Evolutionary conservation across 2,329 filamentous ascomycete genomes (phyloP).

Genomic region (Colletotrichum melonis): DNA sequence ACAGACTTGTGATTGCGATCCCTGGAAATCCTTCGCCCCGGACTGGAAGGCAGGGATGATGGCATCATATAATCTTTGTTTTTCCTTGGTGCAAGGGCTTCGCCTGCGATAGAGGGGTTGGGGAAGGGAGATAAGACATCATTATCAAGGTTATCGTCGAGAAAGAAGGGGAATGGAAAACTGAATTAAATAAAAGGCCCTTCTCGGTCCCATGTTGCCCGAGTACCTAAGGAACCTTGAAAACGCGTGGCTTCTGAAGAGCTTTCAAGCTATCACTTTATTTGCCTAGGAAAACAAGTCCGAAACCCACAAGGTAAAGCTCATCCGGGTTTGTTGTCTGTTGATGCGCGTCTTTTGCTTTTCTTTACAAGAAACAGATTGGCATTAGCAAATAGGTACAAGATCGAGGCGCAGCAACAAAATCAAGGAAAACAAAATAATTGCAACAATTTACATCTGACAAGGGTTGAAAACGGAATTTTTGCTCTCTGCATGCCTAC

Average conservation of each 20-base stretch:
- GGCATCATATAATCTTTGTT: neutral
- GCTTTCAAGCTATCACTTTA: too few relatives aligned
- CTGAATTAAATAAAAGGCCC: too few relatives aligned
- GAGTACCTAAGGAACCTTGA: too few relatives aligned
- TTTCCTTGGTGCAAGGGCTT: neutral
- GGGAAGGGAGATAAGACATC: neutral
- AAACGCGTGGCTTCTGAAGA: too few relatives aligned
- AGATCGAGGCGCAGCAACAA: neutral
- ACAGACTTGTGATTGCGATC: neutral
- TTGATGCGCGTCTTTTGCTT: too few relatives aligned
- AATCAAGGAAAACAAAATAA: neutral
- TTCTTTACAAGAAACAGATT: neutral
- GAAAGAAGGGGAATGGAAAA: neutral
- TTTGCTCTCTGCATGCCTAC: neutral
- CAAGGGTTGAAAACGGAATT: neutral
- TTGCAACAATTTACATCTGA: neutral
- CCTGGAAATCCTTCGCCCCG: neutral
- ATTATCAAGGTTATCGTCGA: neutral
- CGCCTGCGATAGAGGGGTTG: neutral
- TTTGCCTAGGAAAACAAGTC: too few relatives aligned
- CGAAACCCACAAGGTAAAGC: neutral
- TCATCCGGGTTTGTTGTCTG: too few relatives aligned
- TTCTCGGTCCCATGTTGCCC: too few relatives aligned
- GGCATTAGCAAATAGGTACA: neutral
- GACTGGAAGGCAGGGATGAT: neutral